A percentile compares a stretch with the other conserved stretches of the same genome.
phyloP scores from a whole-genome alignment of 2,329 filamentous ascomycete genomes.

The Diaporthe sp. region DNA sequence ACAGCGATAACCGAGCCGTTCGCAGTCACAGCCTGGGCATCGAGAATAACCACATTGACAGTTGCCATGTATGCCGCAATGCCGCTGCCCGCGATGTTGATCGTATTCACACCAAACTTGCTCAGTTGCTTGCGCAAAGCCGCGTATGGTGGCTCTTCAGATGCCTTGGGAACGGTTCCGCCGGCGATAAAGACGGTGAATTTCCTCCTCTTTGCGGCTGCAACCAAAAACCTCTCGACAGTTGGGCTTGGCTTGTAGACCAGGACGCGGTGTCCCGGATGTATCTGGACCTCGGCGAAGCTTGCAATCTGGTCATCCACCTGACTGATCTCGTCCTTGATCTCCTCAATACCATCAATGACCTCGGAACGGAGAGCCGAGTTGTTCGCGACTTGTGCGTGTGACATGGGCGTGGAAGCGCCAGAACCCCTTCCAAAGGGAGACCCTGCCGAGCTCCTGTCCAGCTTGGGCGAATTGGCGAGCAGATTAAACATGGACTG shows the following conservation, averaged over 20 bases:
- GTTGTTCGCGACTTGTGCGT: slow-evolving; percentile 57
- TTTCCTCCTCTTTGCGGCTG: slow-evolving; percentile 88
- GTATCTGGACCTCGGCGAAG: slow-evolving; percentile 91
- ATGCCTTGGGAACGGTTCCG: slow-evolving; percentile 58
- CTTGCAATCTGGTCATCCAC: slow-evolving; percentile 94
- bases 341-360: slow-evolving; percentile 93
- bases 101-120: slow-evolving; percentile 82
- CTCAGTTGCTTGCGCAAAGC: slow-evolving; percentile 83
- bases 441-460: slow-evolving; percentile 55
- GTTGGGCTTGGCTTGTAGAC: slow-evolving; percentile 88
- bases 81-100: slow-evolving; percentile 86
- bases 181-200: slow-evolving; percentile 92
- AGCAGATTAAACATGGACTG: slow-evolving; percentile 92
- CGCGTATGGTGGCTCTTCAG: slow-evolving; percentile 57
- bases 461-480: slow-evolving; percentile 73
- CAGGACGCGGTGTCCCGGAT: slow-evolving; percentile 91
- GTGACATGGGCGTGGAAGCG: slow-evolving; percentile 49
- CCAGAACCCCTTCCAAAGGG: slow-evolving; percentile 59
- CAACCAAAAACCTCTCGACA: slow-evolving; percentile 89
- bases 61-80: slow-evolving; percentile 95
- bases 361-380: slow-evolving; percentile 90
- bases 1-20: slow-evolving; percentile 90
- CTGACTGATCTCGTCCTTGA: slow-evolving; percentile 93
- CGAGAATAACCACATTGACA: slow-evolving; percentile 94
- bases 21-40: slow-evolving; percentile 87